Base-by-base conservation (phyloP, 2,329 filamentous ascomycete species). In the Fusarium cyanostomum region DNA sequence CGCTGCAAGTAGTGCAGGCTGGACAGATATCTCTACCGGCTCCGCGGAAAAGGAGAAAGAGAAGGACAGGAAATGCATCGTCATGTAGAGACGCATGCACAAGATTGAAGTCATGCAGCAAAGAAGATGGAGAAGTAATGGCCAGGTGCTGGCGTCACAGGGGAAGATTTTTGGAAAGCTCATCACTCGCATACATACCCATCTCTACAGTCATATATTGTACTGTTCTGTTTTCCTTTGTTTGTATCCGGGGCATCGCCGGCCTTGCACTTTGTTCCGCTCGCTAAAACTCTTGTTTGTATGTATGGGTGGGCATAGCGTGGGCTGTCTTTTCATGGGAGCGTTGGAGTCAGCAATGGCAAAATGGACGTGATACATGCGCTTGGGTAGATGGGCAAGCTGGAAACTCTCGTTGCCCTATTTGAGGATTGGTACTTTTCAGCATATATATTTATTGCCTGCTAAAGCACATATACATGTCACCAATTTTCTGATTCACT, bases 11-110 rank as follows among this genome's bases (percentile, higher is more conserved):
- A 79, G 74, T 61, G 77, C 78, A 8, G 82, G 78, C 15, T 86
- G 84, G 84, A 86, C 84, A 2, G 83, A 87, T 63, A 75, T 84
- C 11, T 76, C 79, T 1, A 74, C 71, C 21, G 67, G 55, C 44
- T 72, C 68, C 15, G 62, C 62, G 8, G 64, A 69, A 10, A 72
- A 70, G 34, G 71, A 74, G 24, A 77, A 79, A 34, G 79, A 77
- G 57, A 84, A 81, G 70, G 77, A 80, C 13, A 81, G 76, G 70
- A 86, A 82, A 67, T 86, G 84, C 66, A 62, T 75, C 18, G 73
- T 86, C 44, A 87, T 86, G 84, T 86, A 72, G 78, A 37, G 24
- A 48, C 8, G 27, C 28, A 8, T 16, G 27, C 33, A 18, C 24
- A 38, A 54, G 30, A 46, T 61, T 57, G 55, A 38, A 27, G 26